Evolutionary conservation across 1,139 yeast species (phyloP).

Genomic region (Hansenula sp.): DNA sequence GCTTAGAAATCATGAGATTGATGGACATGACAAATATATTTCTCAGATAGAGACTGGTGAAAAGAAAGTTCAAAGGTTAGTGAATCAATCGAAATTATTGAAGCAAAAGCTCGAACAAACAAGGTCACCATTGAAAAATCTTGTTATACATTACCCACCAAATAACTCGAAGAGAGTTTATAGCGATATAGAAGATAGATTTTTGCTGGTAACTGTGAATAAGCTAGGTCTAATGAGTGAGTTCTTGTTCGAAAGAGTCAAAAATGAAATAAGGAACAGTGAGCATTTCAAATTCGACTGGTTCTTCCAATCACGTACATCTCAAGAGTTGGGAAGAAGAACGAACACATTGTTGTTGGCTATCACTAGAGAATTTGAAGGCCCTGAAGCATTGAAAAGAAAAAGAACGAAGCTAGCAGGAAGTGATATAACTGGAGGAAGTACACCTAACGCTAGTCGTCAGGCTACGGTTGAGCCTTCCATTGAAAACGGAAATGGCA

Average conservation of each 20-base stretch:
- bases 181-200: slow-evolving; percentile 84
- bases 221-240: slow-evolving; percentile 74
- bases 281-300: slow-evolving; percentile 86
- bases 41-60: slow-evolving; percentile 89
- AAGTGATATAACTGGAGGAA: slow-evolving; percentile 1
- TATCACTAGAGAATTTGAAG: slow-evolving; percentile 76
- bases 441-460: slow-evolving; percentile 5
- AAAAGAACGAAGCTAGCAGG: slow-evolving; percentile 20
- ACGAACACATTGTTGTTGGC: slow-evolving; percentile 76
- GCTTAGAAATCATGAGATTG: slow-evolving; percentile 66
- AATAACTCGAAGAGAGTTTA: slow-evolving; percentile 85
- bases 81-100: slow-evolving; percentile 64
- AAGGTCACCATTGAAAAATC: slow-evolving; percentile 70
- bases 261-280: slow-evolving; percentile 68
- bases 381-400: slow-evolving; percentile 47
- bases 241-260: slow-evolving; percentile 68
- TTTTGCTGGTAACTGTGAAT: slow-evolving; percentile 66
- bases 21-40: slow-evolving; percentile 81
- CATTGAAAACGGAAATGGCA: neutral
- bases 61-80: slow-evolving; percentile 62
- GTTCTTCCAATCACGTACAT: slow-evolving; percentile 81
- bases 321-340: slow-evolving; percentile 81
- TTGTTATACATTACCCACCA: slow-evolving; percentile 83
- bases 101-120: slow-evolving; percentile 58
- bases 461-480: slow-evolving; percentile 7